A percentile compares a stretch with the other conserved stretches of the same genome.
Evolutionary conservation across 1,284 basidiomycete genomes (phyloP).

Genomic region (Rhodotorula sp.): DNA sequence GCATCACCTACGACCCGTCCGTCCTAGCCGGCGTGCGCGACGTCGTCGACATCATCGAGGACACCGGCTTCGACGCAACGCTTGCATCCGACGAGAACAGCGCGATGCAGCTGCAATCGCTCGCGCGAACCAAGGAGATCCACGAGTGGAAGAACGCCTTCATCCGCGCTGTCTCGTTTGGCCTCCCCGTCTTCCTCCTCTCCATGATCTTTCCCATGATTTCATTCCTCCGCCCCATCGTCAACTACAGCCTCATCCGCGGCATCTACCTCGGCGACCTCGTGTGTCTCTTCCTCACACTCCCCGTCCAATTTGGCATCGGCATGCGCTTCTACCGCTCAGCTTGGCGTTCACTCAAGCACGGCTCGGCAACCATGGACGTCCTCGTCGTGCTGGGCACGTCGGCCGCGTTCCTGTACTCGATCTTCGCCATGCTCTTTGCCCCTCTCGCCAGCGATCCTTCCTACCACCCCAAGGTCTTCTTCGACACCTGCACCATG

Average conservation of each 20-base stretch:
- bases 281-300: conserved; percentile 76
- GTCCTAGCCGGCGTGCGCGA: conserved; percentile 71
- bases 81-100: conserved; percentile 73
- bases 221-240: conserved; percentile 59
- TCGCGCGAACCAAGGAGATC: conserved; percentile 89
- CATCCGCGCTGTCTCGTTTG: conserved; percentile 72
- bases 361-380: conserved; percentile 83
- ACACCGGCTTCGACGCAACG: conserved; percentile 87
- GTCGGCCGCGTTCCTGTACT: conserved; percentile 89
- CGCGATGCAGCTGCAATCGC: conserved; percentile 82
- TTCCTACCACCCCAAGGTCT: conserved; percentile 77
- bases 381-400: conserved; percentile 95
- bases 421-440: conserved; percentile 70
- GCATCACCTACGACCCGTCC: conserved; percentile 72
- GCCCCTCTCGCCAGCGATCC: conserved; percentile 63
- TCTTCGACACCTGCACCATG: conserved; percentile 99
- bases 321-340: conserved; percentile 84
- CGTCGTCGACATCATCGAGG: conserved; percentile 81
- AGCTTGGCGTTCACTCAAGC: conserved; percentile 86
- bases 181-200: conserved; percentile 88
- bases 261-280: conserved; percentile 82
- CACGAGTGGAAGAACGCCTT: conserved; percentile 85
- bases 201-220: conserved; percentile 84
- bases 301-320: conserved; percentile 91
- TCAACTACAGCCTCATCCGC: conserved; percentile 59